phyloP scores from a whole-genome alignment of 169 alveolate genomes.

The Perkinsus olseni region DNA sequence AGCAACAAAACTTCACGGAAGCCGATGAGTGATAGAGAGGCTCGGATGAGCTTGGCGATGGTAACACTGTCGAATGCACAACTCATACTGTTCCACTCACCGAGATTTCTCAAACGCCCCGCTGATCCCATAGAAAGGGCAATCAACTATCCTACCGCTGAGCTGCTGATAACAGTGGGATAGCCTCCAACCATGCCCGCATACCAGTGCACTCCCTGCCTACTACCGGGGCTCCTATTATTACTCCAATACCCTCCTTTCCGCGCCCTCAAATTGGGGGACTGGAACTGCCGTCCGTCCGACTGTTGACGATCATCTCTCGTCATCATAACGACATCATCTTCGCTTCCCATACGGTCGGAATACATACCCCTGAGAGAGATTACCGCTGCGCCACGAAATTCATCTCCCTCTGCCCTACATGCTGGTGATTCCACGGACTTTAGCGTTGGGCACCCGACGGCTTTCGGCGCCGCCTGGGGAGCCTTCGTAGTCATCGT shows the following conservation, averaged over 20 bases:
- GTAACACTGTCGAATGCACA: too few species aligned
- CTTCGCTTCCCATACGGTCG: neutral
- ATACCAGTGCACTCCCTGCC: too few species aligned
- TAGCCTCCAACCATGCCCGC: too few species aligned
- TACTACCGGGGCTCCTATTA: neutral
- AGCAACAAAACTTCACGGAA: too few species aligned
- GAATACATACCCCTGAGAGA: neutral
- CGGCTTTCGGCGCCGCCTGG: neutral
- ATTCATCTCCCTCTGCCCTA: neutral
- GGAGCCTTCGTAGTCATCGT: neutral
- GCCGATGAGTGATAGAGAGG: too few species aligned
- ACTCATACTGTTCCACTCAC: too few species aligned
- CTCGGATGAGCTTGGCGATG: too few species aligned
- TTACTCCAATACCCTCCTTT: neutral
- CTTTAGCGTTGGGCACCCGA: neutral
- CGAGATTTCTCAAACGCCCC: too few species aligned
- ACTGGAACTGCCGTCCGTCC: neutral
- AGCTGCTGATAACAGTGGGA: too few species aligned
- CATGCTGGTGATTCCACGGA: neutral
- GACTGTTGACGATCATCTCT: neutral
- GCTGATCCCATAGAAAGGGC: too few species aligned
- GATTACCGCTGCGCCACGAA: constrained; percentile 2
- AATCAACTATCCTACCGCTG: too few species aligned
- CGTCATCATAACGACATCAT: neutral
- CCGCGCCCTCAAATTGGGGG: neutral